Conservation (phyloP, 768 basidiomycete genomes). For the Leucocoprinus birnbaumii region DNA sequence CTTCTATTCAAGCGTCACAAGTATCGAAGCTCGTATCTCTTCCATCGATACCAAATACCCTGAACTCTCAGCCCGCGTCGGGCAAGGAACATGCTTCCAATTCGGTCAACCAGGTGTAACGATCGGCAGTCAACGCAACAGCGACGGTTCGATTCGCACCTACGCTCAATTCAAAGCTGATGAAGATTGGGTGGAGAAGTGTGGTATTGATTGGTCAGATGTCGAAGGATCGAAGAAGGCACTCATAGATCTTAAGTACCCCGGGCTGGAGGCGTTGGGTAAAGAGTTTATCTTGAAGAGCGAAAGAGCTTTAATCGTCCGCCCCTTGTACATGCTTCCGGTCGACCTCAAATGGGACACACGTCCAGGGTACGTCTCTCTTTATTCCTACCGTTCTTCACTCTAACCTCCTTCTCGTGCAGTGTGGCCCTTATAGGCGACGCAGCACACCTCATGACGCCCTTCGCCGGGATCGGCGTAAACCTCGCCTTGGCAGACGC, state of each 20-base stretch:
- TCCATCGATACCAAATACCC: constrained; percentile 19
- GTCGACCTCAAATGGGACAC: constrained; percentile 7
- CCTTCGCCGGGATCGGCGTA: constrained; percentile 22
- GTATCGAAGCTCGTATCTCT: constrained; percentile 15
- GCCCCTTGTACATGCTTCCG: constrained; percentile 14
- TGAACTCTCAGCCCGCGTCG: constrained; percentile 20
- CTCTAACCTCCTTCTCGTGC: background rate
- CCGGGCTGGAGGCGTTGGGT: constrained; percentile 2
- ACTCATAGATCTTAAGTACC: background rate
- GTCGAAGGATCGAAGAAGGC: background rate
- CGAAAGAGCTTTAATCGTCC: constrained; percentile 7
- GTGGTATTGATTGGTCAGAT: constrained; percentile 13
- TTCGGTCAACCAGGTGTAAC: constrained; percentile 18
- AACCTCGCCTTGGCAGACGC: constrained; percentile 21
- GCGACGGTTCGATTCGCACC: constrained; percentile 11
- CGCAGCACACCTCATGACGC: constrained; percentile 24
- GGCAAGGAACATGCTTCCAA: constrained; percentile 25
- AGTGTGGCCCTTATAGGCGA: constrained; percentile 21
- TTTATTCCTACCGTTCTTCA: background rate
- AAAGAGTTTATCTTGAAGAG: background rate
- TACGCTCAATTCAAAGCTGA: constrained; percentile 8
- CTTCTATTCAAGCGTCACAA: constrained; percentile 28
- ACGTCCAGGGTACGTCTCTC: constrained; percentile 1
- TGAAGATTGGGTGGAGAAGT: constrained; percentile 12
- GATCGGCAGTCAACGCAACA: constrained; percentile 29